phyloP scores from a whole-genome alignment of 371 early-diverging fungal genomes.

The Funneliformis caledonium region DNA sequence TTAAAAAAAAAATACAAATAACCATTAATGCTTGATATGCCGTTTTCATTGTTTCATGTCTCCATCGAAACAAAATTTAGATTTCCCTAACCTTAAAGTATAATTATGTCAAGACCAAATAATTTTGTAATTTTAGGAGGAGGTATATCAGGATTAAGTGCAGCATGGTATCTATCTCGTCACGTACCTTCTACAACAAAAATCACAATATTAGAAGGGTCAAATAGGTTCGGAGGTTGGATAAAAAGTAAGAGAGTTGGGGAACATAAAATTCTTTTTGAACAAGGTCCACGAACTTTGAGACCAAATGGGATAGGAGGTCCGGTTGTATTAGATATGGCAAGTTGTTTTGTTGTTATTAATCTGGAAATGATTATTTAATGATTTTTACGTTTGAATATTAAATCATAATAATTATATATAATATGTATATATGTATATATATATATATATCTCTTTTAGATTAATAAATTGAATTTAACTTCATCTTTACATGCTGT shows the following conservation, averaged over 20 bases:
- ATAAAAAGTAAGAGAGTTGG: conserved; percentile 65
- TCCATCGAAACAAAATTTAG: too few relatives aligned
- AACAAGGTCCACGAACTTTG: conserved; percentile 88
- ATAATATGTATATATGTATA: background rate
- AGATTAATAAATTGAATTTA: conserved; percentile 48
- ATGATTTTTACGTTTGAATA: background rate
- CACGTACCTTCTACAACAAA: conserved; percentile 54
- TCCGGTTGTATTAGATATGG: conserved; percentile 78
- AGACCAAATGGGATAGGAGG: conserved; percentile 79
- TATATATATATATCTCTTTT: too few relatives aligned
- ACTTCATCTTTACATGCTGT: conserved; percentile 60
- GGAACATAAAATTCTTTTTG: conserved; percentile 65
- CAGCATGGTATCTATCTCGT: conserved; percentile 81
- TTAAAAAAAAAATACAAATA: too few relatives aligned
- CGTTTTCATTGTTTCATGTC: too few relatives aligned
- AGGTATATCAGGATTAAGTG: conserved; percentile 89
- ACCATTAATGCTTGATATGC: too few relatives aligned
- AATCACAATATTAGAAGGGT: conserved; percentile 76
- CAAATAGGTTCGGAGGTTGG: conserved; percentile 87
- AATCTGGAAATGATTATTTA: background rate
- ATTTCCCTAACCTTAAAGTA: background rate
- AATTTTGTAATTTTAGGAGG: conserved; percentile 74
- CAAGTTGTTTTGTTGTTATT: conserved; percentile 44
- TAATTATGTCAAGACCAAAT: background rate
- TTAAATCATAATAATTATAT: too few relatives aligned